Percentiles rank a stretch among this genome's conserved stretches.
Conservation (phyloP, 176 grass and related monocot species). For the Sorghum bicolor region Sorghum_bicolor_NCBIv3 NC_012879.2:60066501-60067000, state of each 20-base stretch:
- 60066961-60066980: background rate
- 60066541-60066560: background rate
- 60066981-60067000: constrained; percentile 12
- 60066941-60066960: constrained; percentile 37
- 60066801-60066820: background rate
- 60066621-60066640: background rate
- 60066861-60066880: background rate
- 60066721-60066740: background rate
- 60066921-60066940: constrained; percentile 33
- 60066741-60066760: background rate
- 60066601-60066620: background rate
- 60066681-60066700: background rate
- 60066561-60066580: background rate
- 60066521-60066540: background rate
- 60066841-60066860: background rate
- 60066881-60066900: background rate
- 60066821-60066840: background rate
- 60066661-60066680: background rate
- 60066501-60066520: background rate
- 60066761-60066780: background rate
- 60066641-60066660: background rate
- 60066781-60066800: background rate
- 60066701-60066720: background rate
- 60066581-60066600: no score
- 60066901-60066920: background rate